Base-by-base conservation (phyloP, 176 grass and related monocot genomes). In the Triticum urartu region DNA sequence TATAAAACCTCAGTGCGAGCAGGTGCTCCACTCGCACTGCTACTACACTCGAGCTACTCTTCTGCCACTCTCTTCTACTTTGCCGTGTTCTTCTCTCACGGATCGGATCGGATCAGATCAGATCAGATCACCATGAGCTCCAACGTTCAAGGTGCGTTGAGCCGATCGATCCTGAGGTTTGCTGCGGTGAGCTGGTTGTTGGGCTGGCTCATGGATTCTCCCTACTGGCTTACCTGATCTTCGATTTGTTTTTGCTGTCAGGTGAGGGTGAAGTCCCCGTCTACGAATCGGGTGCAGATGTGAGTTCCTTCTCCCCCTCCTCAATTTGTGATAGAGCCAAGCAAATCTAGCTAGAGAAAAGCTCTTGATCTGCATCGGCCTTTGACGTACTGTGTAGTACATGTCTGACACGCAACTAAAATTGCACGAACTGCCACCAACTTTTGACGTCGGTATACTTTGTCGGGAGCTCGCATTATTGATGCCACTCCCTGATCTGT, bases 221-320 rank as follows among this genome's bases (percentile, higher is more conserved):
- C 17, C 17, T 30, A 3, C 6, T 40, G 21, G 9, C 11, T 82
- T 56, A 9, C 14, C 45, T 71, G 66, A 17, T 58, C n/a, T 21
- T 11, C 24, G 6, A 4, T 69, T 34, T 36, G 3, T 36, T 56
- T 11, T 22, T 38, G 45, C 21, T 63, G 10, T 38, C 68, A 81
- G 85, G 21, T 0, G 69, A 80, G 68, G 87, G 67, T 58, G 7
- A 85, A 54, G 43, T 85, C 2, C 82, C 88, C 18, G 82, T 89
- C 12, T 89, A 85, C 5, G 32, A 54, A 65, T 68, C 88, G 0
- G 88, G 82, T 2, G 68, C 77, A 12, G 68, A 85, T 83, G 82
- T 89, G 36, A 83, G 72, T 64, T 62, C 42, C 28, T 6, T 6
- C 21, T 6, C 21, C 17, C n/a, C 24, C 71, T 48, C 50, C 15